A percentile compares a stretch with the other conserved stretches of the same genome.
These are phyloP conservation scores for Fennellomyces sp. DNA, from an alignment of 371 early-diverging fungal genomes.

Conservation along the genomic window DNA sequence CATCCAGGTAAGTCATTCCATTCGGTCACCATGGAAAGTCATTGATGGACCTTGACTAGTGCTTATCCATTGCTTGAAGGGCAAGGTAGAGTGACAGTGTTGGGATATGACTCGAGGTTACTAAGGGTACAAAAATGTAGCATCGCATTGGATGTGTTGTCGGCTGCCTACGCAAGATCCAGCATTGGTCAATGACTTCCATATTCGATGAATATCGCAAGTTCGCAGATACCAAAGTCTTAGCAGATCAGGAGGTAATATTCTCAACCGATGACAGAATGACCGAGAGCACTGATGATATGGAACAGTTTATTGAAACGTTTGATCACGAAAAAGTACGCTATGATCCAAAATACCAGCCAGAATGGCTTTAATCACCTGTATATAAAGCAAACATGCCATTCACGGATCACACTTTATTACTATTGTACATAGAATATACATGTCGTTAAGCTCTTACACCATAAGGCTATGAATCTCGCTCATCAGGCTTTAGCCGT, in stretches of 20 bases:
- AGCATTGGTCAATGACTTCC: conserved; percentile 92
- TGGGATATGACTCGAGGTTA: background rate
- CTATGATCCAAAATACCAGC: conserved; percentile 53
- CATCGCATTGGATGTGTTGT: conserved; percentile 93
- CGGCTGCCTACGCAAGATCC: conserved; percentile 91
- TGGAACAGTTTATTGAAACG: conserved; percentile 71
- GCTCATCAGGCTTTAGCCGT: background rate
- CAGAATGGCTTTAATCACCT: conserved; percentile 48
- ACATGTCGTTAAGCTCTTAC: no score
- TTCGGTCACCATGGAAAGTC: no score
- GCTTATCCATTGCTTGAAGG: conserved; percentile 93
- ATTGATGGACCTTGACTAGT: conserved; percentile 26
- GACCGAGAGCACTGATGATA: background rate
- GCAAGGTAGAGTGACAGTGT: conserved; percentile 64
- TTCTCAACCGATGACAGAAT: background rate
- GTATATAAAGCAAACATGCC: no score
- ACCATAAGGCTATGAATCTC: background rate
- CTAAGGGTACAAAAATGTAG: conserved; percentile 26
- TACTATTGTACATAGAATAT: conserved; percentile 6
- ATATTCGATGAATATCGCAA: conserved; percentile 96
- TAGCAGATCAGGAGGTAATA: conserved; percentile 92
- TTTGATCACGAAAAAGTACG: conserved; percentile 62
- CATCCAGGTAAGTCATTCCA: conserved; percentile 63
- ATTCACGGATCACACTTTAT: background rate
- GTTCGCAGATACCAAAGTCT: conserved; percentile 89